Evolutionary conservation across 2,329 filamentous ascomycete genomes (phyloP), one percentile per base, ranked within the genome.

Genomic region (Chaetomiaceae sp.): DNA sequence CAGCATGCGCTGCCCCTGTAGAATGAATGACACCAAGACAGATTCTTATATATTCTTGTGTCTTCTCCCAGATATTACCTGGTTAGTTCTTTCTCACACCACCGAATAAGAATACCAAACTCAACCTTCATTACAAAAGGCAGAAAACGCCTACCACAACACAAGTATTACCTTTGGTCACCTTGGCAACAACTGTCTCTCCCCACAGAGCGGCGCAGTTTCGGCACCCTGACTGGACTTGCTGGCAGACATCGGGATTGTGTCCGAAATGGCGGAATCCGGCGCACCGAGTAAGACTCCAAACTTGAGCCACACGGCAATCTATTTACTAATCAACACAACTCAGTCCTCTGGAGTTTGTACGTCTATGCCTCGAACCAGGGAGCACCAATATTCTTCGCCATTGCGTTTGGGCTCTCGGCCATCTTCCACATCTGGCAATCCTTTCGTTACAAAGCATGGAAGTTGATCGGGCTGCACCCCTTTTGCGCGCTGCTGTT

Each of bases 401-500:
- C 63, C 13, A 50, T 65, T 30, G 62, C 62, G 13, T 69, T 63
- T 55, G 27, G 58, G 12, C 42, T 57, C n/a, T 64, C 64, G 3
- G 58, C 61, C 12, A 35, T 57, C 9, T 50, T 57, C 16, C 66
- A 70, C 57, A 31, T 60, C 34, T 68, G 61, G 61, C 67, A 69
- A 50, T 60, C 64, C 55, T 30, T 61, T 50, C 74, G 67, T 25
- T 75, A 79, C 63, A 75, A 75, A 53, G 71, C 71, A 54, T 82
- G 72, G 67, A 72, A 70, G 48, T 63, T 79, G 6, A 73, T 74
- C 4, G 64, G 74, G 0, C 63, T 83, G 1, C 72, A 80, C 8
- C 72, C 77, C 1, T 62, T 75, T 55, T 76, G 75, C 20, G 74
- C 73, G 0, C 49, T 74, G 0, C 47, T 81, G 17, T 79, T 82